These are phyloP conservation scores for Fusarium cyanostomum DNA, from an alignment of 2,329 filamentous ascomycete genomes.

Conservation along the genomic window DNA sequence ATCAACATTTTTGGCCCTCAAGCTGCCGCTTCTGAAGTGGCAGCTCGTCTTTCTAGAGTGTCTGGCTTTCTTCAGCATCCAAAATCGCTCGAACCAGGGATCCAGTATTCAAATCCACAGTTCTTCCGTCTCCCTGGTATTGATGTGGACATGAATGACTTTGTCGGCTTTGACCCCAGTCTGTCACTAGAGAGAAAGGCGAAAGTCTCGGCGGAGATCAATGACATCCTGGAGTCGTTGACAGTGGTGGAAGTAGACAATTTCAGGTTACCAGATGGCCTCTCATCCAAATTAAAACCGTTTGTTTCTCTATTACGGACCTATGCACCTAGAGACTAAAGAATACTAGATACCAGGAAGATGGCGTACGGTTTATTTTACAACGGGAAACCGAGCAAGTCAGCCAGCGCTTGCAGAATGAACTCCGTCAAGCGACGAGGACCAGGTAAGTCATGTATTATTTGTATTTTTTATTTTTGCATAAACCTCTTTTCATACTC, in stretches of 20 bases:
- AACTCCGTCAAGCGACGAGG: background rate
- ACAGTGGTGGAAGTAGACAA: background rate
- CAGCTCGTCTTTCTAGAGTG: background rate
- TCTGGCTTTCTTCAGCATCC: conserved; percentile 11
- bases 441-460: background rate
- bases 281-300: background rate
- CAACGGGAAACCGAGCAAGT: background rate
- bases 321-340: background rate
- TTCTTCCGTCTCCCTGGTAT: background rate
- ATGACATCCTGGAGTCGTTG: conserved; percentile 1
- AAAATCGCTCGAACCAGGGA: background rate
- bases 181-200: background rate
- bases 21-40: background rate
- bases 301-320: background rate
- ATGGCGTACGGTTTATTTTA: conserved; percentile 2
- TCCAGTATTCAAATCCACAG: conserved; percentile 11
- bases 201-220: background rate
- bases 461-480: background rate
- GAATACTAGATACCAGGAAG: conserved; percentile 2
- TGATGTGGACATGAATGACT: background rate
- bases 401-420: background rate
- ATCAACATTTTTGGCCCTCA: conserved; percentile 10
- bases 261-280: background rate
- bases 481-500: background rate
- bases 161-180: background rate